phyloP scores from a whole-genome alignment of 2,329 filamentous ascomycete genomes.

The Colletotrichum eleusines region DNA sequence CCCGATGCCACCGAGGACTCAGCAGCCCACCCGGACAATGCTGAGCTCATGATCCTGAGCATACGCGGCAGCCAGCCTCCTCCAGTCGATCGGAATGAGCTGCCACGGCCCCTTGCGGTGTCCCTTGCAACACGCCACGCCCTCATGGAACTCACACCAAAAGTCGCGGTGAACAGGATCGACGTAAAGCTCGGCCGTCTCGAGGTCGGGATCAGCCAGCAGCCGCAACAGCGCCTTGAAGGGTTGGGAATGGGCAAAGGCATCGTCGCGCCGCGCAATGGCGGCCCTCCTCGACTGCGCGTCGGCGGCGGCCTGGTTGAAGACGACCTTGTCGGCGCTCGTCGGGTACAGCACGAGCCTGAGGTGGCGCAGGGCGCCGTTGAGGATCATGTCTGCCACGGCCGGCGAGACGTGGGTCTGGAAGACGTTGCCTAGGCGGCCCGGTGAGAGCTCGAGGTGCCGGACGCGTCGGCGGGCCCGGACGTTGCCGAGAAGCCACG shows the following conservation, averaged over 20 bases:
- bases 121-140: constrained; percentile 39
- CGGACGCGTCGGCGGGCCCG: constrained; percentile 42
- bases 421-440: constrained; percentile 43
- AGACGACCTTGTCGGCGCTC: constrained; percentile 21
- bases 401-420: constrained; percentile 42
- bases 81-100: constrained; percentile 50
- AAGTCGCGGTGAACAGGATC: constrained; percentile 51
- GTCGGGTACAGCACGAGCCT: constrained; percentile 43
- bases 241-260: constrained; percentile 35
- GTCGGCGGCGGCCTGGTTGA: constrained; percentile 33
- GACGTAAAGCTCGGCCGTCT: constrained; percentile 54
- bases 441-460: constrained; percentile 42
- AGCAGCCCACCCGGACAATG: constrained; percentile 37
- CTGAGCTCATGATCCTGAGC: constrained; percentile 44
- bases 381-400: constrained; percentile 47
- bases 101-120: constrained; percentile 37
- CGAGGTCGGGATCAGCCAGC: constrained; percentile 60
- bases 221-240: constrained; percentile 53
- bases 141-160: constrained; percentile 58
- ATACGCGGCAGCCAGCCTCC: constrained; percentile 44
- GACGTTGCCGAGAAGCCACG: constrained; percentile 38
- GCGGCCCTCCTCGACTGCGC: constrained; percentile 22
- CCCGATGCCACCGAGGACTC: background rate
- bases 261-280: constrained; percentile 35
- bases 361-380: constrained; percentile 44